Evolutionary conservation across 371 early-diverging fungal species (phyloP).

Genomic region (Saksenaea vasiformis): DNA sequence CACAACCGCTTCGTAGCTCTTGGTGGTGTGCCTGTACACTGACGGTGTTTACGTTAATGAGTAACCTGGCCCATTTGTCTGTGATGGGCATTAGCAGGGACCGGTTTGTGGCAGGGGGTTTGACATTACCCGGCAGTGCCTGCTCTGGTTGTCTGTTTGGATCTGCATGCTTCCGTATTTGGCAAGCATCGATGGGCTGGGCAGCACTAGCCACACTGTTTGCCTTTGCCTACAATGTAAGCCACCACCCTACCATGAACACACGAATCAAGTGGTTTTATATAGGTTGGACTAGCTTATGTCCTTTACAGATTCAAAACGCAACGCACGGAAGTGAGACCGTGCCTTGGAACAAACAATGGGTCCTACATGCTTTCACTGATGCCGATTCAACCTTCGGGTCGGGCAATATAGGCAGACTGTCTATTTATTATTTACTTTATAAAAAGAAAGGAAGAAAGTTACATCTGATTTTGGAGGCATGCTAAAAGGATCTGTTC

Average conservation of each 20-base stretch:
- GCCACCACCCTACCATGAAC: background rate
- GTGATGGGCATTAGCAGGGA: background rate
- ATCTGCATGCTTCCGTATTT: constrained; percentile 1
- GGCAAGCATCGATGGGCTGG: constrained; percentile 1
- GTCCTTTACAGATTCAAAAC: no score
- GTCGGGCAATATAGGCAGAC: background rate
- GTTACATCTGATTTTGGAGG: background rate
- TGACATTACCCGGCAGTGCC: background rate
- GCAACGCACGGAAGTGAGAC: no score
- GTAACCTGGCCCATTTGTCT: background rate
- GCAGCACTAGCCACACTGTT: background rate
- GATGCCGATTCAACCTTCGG: no score
- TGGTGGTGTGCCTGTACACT: background rate
- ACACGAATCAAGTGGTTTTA: no score
- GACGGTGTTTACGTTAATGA: background rate
- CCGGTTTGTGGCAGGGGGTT: background rate
- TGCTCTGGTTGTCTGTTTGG: background rate
- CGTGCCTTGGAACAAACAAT: no score
- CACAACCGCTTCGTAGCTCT: background rate
- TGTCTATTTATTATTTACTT: no score
- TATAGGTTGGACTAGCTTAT: no score
- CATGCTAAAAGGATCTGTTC: constrained; percentile 51
- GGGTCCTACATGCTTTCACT: background rate
- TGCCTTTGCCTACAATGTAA: constrained; percentile 1
- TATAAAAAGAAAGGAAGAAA: no score